Conservation (phyloP, 306 rosid genomes). For the Leucaena leucocephala region DNA sequence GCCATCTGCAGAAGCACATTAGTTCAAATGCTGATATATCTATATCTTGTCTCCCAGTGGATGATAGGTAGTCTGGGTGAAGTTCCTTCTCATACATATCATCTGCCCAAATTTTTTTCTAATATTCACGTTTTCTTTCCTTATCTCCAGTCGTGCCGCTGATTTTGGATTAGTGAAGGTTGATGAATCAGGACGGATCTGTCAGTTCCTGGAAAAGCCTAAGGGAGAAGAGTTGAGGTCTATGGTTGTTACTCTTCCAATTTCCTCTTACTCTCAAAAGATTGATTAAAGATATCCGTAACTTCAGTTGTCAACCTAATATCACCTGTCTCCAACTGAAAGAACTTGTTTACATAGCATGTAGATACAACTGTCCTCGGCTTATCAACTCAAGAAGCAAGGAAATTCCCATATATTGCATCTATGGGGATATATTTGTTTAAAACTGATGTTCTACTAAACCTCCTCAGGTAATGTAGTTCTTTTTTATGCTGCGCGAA, state of each 20-base stretch:
- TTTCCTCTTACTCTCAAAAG: conserved; percentile 27
- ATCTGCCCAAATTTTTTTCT: neutral
- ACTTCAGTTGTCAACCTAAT: conserved; percentile 24
- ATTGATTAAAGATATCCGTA: conserved; percentile 14
- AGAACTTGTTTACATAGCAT: conserved; percentile 44
- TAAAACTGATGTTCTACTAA: conserved; percentile 50
- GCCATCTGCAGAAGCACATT: conserved; percentile 50
- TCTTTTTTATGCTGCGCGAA: conserved; percentile 12
- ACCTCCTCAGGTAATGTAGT: conserved; percentile 53
- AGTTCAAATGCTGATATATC: conserved; percentile 53
- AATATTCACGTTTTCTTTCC: conserved; percentile 22
- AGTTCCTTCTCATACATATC: conserved; percentile 25
- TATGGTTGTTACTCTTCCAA: conserved; percentile 52
- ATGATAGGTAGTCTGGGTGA: conserved; percentile 48
- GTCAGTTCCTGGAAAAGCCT: conserved; percentile 55
- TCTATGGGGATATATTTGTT: conserved; percentile 60
- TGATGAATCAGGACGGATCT: conserved; percentile 52
- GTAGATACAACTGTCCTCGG: conserved; percentile 54
- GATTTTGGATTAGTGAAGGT: conserved; percentile 57
- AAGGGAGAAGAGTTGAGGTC: conserved; percentile 52
- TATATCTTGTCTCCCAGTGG: conserved; percentile 54
- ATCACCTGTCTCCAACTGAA: conserved; percentile 32
- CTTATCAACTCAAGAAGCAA: conserved; percentile 37
- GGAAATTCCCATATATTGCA: conserved; percentile 48
- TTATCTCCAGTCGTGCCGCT: conserved; percentile 48